These are phyloP conservation scores for Silene latifolia DNA, from an alignment of 148 eudicot species.

Conservation along the genomic window DNA sequence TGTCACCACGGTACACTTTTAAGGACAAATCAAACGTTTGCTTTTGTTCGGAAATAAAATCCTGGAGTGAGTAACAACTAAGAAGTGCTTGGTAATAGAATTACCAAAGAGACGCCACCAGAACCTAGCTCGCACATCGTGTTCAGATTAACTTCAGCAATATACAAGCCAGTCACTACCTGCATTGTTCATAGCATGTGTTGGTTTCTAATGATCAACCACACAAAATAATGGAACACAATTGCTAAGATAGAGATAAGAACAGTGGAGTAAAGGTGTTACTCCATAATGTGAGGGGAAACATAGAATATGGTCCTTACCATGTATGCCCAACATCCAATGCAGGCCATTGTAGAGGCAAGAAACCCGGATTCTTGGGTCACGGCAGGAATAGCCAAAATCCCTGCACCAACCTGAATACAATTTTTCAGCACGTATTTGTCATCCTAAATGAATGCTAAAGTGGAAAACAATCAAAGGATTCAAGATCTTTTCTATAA, in stretches of 20 bases:
- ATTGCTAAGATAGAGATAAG: background rate
- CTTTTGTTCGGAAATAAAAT: background rate
- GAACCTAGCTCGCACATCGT: constrained; percentile 95
- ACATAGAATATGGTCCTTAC: constrained; percentile 30
- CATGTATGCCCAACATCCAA: constrained; percentile 85
- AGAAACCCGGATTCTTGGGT: constrained; percentile 90
- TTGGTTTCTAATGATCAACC: background rate
- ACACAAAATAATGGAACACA: background rate
- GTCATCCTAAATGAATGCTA: background rate
- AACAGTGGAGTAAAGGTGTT: background rate
- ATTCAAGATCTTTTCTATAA: background rate
- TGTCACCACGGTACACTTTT: background rate
- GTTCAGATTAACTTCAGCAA: constrained; percentile 93
- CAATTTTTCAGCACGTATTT: background rate
- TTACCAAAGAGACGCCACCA: constrained; percentile 94
- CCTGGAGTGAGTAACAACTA: background rate
- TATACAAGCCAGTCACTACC: constrained; percentile 83
- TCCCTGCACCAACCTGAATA: constrained; percentile 88
- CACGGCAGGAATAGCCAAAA: constrained; percentile 92
- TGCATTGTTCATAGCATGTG: constrained; percentile 27
- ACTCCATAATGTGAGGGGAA: background rate
- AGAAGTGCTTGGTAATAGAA: background rate
- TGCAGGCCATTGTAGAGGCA: constrained; percentile 74
- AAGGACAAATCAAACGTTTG: background rate
- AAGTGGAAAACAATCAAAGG: background rate